Evolutionary conservation across 192 early-diverging fungal genomes (phyloP).

Genomic region (Backusella macrospora): DNA sequence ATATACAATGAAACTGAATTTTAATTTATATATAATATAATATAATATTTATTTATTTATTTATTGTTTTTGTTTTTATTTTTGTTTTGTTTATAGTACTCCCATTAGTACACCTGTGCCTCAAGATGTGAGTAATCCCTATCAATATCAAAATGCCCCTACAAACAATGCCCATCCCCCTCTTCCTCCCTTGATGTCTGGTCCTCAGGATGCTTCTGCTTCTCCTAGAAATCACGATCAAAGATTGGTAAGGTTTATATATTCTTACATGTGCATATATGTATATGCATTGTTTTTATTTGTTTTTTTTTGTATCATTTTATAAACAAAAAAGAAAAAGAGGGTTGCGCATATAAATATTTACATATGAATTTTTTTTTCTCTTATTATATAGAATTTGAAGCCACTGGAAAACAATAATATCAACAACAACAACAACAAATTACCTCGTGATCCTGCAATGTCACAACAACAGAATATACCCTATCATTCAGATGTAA

Average conservation of each 20-base stretch:
- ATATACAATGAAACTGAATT: slow-evolving; percentile 1
- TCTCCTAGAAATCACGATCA: neutral
- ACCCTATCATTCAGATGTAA: neutral
- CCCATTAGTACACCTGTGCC: slow-evolving; percentile 21
- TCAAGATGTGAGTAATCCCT: slow-evolving; percentile 42
- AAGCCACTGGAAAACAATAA: slow-evolving; percentile 1
- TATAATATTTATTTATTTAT: too few species aligned
- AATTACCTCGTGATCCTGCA: slow-evolving; percentile 1
- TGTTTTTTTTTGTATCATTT: neutral
- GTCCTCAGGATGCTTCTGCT: slow-evolving; percentile 10
- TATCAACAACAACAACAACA: neutral
- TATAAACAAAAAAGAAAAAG: neutral
- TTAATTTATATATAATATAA: slow-evolving; percentile 6
- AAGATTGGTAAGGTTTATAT: neutral
- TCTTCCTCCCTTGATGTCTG: slow-evolving; percentile 18
- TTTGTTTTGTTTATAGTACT: slow-evolving; percentile 3
- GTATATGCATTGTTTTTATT: slow-evolving; percentile 7
- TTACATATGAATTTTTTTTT: neutral
- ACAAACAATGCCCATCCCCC: slow-evolving; percentile 11
- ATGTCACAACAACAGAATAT: slow-evolving; percentile 5
- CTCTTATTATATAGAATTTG: neutral
- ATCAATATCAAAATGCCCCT: slow-evolving; percentile 35
- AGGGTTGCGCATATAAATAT: slow-evolving; percentile 9
- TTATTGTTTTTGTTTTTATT: neutral
- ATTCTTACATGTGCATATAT: neutral